Conservation (phyloP, 306 rosid genomes). For the Citrullus mucosospermus region DNA sequence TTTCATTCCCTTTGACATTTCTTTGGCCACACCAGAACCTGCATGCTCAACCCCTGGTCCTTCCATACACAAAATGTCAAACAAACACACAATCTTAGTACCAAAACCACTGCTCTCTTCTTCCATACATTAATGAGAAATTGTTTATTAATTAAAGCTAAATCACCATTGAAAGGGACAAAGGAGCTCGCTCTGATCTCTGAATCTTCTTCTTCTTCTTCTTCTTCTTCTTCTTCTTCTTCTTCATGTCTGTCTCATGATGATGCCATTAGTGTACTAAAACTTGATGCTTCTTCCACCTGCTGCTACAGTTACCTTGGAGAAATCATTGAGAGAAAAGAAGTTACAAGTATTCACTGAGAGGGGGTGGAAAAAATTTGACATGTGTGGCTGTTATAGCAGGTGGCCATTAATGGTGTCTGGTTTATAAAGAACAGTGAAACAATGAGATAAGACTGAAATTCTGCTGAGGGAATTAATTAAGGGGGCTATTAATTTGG, state of each 20-base stretch:
- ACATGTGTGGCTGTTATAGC: background rate
- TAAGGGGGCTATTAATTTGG: slow-evolving; percentile 5
- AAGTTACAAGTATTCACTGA: background rate
- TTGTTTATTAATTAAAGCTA: background rate
- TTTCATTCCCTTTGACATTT: background rate
- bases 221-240: background rate
- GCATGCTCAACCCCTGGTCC: background rate
- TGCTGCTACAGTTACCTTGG: background rate
- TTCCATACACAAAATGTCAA: background rate
- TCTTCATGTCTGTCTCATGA: background rate
- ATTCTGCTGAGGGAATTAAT: background rate
- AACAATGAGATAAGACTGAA: slow-evolving; percentile 7
- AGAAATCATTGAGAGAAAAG: background rate
- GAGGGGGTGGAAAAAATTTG: background rate
- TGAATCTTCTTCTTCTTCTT: background rate
- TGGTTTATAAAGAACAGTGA: slow-evolving; percentile 5
- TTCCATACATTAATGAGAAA: background rate
- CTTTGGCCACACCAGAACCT: background rate
- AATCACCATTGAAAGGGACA: background rate
- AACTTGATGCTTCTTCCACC: background rate
- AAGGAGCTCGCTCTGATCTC: background rate
- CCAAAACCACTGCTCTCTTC: background rate
- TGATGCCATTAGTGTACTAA: background rate
- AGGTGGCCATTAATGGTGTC: background rate
- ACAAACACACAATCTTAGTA: background rate